Conservation (phyloP, 129 eudicot genomes). For the Rutidosis leptorrhynchoides region DNA sequence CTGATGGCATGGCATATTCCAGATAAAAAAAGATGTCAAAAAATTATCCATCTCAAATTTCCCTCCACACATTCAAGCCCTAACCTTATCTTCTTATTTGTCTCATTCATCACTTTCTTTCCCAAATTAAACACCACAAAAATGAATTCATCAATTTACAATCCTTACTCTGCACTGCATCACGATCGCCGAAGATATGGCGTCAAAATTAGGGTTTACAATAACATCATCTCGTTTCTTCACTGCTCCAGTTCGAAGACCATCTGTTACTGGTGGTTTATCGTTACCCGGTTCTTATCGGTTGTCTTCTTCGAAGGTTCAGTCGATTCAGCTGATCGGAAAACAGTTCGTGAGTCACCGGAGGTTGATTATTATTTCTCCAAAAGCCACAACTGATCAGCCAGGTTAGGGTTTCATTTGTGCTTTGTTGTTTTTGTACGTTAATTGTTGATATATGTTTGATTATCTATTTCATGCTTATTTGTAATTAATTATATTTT, state of each 20-base stretch:
- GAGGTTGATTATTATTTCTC: constrained; percentile 46
- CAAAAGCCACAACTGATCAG: constrained; percentile 82
- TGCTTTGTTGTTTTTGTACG: background rate
- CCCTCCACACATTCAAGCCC: constrained; percentile 63
- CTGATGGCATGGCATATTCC: constrained; percentile 31
- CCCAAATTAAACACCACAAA: constrained; percentile 26
- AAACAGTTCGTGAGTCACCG: constrained; percentile 27
- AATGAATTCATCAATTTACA: constrained; percentile 34
- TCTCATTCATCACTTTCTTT: constrained; percentile 22
- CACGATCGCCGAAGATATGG: constrained; percentile 55
- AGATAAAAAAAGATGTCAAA: background rate
- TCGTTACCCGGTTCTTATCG: constrained; percentile 38
- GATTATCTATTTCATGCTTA: no score
- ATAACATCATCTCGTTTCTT: constrained; percentile 50
- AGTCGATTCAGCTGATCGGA: constrained; percentile 39
- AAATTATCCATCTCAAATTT: constrained; percentile 22
- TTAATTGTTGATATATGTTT: background rate
- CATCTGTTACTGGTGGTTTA: constrained; percentile 29
- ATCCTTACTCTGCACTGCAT: constrained; percentile 14
- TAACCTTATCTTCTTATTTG: constrained; percentile 54
- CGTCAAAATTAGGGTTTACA: constrained; percentile 59
- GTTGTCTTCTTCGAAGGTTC: constrained; percentile 42
- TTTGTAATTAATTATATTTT: background rate
- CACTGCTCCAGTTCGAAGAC: constrained; percentile 54
- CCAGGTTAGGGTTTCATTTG: constrained; percentile 47